These are phyloP conservation scores for Penicillium sp. DNA, from an alignment of 2,329 filamentous ascomycete species.

Conservation along the genomic window DNA sequence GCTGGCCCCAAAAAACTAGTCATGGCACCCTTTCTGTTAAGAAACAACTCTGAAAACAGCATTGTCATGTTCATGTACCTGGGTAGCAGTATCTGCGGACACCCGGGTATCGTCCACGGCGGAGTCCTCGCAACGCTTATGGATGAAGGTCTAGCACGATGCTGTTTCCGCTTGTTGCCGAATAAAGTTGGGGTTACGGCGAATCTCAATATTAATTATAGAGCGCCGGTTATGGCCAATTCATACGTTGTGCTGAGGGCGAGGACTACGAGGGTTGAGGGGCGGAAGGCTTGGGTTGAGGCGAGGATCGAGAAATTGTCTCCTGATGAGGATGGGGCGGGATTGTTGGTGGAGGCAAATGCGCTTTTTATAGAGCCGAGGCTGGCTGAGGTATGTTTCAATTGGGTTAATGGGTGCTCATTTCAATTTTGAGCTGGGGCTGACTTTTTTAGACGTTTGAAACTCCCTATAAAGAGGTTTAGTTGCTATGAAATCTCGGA, in stretches of 20 bases:
- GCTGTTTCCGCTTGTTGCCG: slow-evolving; percentile 81
- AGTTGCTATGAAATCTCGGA: neutral
- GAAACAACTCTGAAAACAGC: slow-evolving; percentile 65
- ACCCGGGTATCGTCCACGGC: slow-evolving; percentile 85
- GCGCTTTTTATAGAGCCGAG: slow-evolving; percentile 3
- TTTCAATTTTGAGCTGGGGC: neutral
- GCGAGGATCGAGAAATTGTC: slow-evolving; percentile 70
- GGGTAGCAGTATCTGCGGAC: slow-evolving; percentile 76
- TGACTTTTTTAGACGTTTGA: neutral
- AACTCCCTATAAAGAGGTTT: neutral
- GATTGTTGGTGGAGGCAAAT: slow-evolving; percentile 2
- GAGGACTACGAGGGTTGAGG: slow-evolving; percentile 77
- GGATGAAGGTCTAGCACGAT: slow-evolving; percentile 82
- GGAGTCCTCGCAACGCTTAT: slow-evolving; percentile 84
- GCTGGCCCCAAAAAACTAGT: slow-evolving; percentile 70
- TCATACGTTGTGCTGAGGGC: slow-evolving; percentile 75
- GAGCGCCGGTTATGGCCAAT: slow-evolving; percentile 70
- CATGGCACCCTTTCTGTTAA: slow-evolving; percentile 77
- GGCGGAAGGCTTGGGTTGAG: slow-evolving; percentile 89
- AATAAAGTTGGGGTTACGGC: slow-evolving; percentile 80
- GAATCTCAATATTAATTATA: slow-evolving; percentile 77
- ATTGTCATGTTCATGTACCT: slow-evolving; percentile 73
- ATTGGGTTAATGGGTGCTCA: neutral
- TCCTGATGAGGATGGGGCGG: neutral
- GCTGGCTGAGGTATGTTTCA: neutral